Conservation (phyloP, 2,329 filamentous ascomycete species). For the Pestalotiopsis sp. region DNA sequence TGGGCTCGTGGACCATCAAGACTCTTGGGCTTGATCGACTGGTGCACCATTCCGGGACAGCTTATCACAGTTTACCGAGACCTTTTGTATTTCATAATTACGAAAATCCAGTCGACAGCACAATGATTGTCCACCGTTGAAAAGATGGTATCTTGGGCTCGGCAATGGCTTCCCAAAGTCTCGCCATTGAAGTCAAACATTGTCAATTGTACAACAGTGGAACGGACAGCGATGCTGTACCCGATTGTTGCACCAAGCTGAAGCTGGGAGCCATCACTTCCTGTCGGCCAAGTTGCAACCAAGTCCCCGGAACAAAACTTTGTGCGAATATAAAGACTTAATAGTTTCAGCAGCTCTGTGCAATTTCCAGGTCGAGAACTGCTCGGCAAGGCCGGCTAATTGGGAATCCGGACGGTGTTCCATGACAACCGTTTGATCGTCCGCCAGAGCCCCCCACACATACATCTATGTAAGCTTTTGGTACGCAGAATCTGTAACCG, state of each 20-base stretch:
- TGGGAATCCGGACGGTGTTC: neutral
- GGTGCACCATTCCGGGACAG: too few species aligned
- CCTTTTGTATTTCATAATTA: too few species aligned
- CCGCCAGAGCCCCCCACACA: neutral
- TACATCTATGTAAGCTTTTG: neutral
- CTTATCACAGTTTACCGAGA: too few species aligned
- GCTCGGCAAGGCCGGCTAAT: neutral
- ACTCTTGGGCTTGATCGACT: too few species aligned
- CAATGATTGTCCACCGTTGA: too few species aligned
- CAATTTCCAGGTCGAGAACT: neutral
- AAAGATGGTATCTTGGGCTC: neutral
- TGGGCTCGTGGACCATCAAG: too few species aligned
- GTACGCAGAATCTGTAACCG: neutral
- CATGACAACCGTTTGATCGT: neutral
- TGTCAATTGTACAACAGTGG: too few species aligned
- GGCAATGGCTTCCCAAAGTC: neutral
- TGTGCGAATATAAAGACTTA: neutral
- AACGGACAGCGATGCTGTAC: too few species aligned
- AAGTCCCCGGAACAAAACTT: neutral
- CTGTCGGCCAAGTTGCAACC: neutral
- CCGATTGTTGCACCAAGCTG: too few species aligned
- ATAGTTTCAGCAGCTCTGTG: neutral
- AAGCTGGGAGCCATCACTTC: neutral
- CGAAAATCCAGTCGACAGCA: too few species aligned
- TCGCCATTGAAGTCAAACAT: neutral